Conservation (phyloP, 768 basidiomycete genomes). For the Cystofilobasidium macerans region DNA sequence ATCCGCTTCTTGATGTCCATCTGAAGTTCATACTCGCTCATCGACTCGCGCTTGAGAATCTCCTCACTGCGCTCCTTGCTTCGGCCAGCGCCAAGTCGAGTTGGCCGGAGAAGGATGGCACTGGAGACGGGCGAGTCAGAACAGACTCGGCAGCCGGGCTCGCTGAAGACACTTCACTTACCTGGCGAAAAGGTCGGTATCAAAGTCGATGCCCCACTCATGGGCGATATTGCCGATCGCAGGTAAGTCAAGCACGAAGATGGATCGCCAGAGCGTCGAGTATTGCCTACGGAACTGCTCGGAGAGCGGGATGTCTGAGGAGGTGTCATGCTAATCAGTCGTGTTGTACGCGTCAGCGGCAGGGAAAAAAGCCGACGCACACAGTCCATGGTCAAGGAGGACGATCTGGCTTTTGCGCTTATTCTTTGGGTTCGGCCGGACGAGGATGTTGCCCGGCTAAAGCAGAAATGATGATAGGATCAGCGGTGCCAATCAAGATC, state of each 20-base stretch:
- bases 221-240: slow-evolving; percentile 36
- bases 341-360: neutral
- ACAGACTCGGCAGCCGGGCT: neutral
- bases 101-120: slow-evolving; percentile 39
- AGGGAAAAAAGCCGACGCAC: slow-evolving; percentile 12
- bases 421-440: slow-evolving; percentile 54
- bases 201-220: slow-evolving; percentile 39
- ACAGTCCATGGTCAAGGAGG: slow-evolving; percentile 84
- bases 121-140: slow-evolving; percentile 4
- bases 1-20: slow-evolving; percentile 38
- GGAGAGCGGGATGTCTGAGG: slow-evolving; percentile 51
- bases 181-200: slow-evolving; percentile 33
- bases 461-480: neutral
- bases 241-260: slow-evolving; percentile 39
- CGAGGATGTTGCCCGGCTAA: slow-evolving; percentile 46
- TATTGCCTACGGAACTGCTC: slow-evolving; percentile 64
- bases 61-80: slow-evolving; percentile 24
- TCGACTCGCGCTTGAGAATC: slow-evolving; percentile 27
- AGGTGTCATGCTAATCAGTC: no score
- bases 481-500: neutral
- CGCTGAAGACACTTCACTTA: slow-evolving; percentile 27
- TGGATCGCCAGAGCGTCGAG: slow-evolving; percentile 55
- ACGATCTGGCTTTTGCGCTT: slow-evolving; percentile 44
- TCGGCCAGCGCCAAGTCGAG: slow-evolving; percentile 30
- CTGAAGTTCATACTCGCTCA: slow-evolving; percentile 39